A percentile compares a stretch with the other conserved stretches of the same genome.
phyloP scores from a whole-genome alignment of 495 filamentous ascomycete species.

The Daldinia decipiens region DNA sequence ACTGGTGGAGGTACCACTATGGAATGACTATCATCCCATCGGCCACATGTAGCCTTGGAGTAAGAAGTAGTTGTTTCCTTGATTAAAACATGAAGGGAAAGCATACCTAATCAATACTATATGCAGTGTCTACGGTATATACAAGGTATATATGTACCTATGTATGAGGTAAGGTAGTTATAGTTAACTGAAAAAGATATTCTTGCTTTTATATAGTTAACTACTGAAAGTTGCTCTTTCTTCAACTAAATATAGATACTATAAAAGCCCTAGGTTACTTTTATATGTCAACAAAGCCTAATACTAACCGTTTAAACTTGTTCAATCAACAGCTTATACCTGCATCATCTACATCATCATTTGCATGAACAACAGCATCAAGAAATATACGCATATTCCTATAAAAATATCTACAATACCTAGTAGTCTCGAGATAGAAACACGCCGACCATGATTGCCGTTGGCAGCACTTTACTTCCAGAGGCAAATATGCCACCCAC shows the following conservation, averaged over 20 bases:
- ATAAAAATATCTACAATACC: not conserved
- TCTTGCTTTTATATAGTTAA: not conserved
- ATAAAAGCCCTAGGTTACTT: not conserved
- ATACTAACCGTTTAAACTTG: not conserved
- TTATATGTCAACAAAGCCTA: not conserved
- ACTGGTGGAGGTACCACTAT: conserved; percentile 7
- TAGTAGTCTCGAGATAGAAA: not conserved
- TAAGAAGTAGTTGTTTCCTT: no score
- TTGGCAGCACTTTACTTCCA: not conserved
- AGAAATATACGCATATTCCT: not conserved
- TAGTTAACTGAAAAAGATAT: not conserved
- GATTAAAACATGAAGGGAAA: not conserved
- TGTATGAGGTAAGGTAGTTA: not conserved
- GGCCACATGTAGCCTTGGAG: not conserved
- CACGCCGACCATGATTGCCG: not conserved
- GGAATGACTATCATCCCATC: conserved; percentile 36
- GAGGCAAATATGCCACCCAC: not conserved
- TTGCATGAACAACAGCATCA: not conserved
- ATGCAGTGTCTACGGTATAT: not conserved
- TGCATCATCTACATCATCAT: not conserved
- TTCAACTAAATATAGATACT: not conserved
- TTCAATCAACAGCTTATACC: conserved; percentile 9
- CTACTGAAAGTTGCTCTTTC: not conserved
- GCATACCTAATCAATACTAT: not conserved
- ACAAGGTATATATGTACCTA: not conserved